Conservation (phyloP, 345 rosid genomes). For the Eucalyptus curtisii region DNA sequence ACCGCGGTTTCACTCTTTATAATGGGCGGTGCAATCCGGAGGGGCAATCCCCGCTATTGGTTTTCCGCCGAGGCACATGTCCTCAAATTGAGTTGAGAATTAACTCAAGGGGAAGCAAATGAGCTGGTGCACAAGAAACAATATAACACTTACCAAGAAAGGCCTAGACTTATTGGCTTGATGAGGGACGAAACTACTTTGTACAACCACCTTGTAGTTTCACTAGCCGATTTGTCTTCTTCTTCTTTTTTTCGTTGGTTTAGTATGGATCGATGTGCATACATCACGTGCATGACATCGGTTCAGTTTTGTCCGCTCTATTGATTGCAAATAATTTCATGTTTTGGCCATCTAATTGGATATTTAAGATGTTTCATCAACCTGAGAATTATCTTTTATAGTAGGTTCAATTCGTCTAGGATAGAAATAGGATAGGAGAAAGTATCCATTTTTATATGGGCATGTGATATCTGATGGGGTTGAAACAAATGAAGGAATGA, state of each 20-base stretch:
- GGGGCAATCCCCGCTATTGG: not conserved
- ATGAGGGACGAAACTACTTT: not conserved
- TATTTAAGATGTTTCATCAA: not conserved
- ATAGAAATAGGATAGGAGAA: not conserved
- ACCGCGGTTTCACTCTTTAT: not conserved
- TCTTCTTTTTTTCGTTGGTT: not conserved
- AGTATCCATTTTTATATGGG: not conserved
- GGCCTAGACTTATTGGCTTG: not conserved
- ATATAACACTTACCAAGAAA: not conserved
- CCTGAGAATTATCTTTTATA: not conserved
- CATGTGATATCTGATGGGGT: not conserved
- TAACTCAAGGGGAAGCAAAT: not conserved
- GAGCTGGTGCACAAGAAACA: not conserved
- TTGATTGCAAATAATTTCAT: not conserved
- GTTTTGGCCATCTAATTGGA: not conserved
- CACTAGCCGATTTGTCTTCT: not conserved
- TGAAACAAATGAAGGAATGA: not conserved
- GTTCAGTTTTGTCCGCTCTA: not conserved
- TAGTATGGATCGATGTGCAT: not conserved
- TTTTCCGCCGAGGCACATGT: not conserved
- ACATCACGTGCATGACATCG: not conserved
- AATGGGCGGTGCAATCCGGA: not conserved
- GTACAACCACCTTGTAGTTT: not conserved
- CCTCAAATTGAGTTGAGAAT: not conserved
- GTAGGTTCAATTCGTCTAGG: not conserved